A percentile compares a stretch with the other conserved stretches of the same genome.
phyloP scores from a whole-genome alignment of 2,329 filamentous ascomycete genomes.

The Furcasterigmium sp. region DNA sequence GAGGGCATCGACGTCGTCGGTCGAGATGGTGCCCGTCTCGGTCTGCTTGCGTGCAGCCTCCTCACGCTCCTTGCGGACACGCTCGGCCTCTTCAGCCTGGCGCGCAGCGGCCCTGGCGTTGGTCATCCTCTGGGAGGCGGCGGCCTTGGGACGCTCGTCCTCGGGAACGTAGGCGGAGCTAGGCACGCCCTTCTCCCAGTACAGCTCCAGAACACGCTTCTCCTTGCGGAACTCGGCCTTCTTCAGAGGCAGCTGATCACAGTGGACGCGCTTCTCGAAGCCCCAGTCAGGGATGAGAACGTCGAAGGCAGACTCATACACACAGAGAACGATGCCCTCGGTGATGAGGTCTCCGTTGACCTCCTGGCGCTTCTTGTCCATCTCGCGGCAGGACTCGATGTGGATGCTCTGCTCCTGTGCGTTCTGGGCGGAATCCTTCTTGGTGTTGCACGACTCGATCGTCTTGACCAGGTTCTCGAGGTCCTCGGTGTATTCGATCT shows the following conservation, averaged over 20 bases:
- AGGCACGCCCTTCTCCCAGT: constrained; percentile 99
- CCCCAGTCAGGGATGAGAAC: constrained; percentile 97
- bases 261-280: constrained; percentile 98
- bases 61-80: constrained; percentile 78
- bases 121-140: constrained; percentile 65
- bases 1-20: constrained; percentile 88
- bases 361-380: constrained; percentile 87
- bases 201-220: constrained; percentile 87
- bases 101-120: constrained; percentile 72
- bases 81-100: constrained; percentile 77
- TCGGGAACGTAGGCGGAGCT: constrained; percentile 95
- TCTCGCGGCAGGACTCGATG: constrained; percentile 92
- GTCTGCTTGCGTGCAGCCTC: constrained; percentile 90
- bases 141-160: constrained; percentile 88
- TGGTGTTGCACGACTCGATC: constrained; percentile 93
- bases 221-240: constrained; percentile 99
- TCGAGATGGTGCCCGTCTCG: constrained; percentile 89
- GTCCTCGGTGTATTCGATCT: constrained; percentile 83
- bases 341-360: constrained; percentile 87
- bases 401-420: constrained; percentile 98
- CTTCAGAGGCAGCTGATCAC: constrained; percentile 93
- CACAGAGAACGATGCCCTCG: constrained; percentile 92
- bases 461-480: constrained; percentile 85
- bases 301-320: constrained; percentile 98
- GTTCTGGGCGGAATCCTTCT: constrained; percentile 96